A percentile compares a stretch with the other conserved stretches of the same genome.
Evolutionary conservation across 2,329 filamentous ascomycete species (phyloP).

Genomic region (Hypoxylon sp.): DNA sequence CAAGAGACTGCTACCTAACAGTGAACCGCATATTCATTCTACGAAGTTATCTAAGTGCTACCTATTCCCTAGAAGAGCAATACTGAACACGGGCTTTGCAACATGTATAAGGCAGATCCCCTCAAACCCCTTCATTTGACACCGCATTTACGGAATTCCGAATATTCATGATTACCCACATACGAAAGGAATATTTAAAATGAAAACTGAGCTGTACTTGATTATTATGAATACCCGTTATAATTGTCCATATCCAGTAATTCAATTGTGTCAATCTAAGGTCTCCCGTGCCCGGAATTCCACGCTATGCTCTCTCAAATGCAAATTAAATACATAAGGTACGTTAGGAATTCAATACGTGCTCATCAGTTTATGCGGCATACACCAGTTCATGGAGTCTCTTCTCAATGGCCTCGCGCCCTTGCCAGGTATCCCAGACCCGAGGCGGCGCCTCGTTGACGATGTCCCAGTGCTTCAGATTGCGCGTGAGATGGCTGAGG

Average conservation of each 20-base stretch:
- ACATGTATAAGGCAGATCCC: background rate
- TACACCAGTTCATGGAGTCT: constrained; percentile 76
- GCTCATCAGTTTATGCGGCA: constrained; percentile 27
- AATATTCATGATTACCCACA: too few species aligned
- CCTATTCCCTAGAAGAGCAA: background rate
- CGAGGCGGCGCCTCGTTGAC: constrained; percentile 86
- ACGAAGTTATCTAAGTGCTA: background rate
- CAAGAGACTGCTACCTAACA: too few species aligned
- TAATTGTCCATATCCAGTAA: background rate
- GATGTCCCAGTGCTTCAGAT: constrained; percentile 86
- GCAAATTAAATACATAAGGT: too few species aligned
- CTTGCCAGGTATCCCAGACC: constrained; percentile 83
- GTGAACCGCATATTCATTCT: background rate
- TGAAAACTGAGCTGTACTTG: too few species aligned
- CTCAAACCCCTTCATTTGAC: background rate
- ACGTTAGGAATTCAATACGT: background rate
- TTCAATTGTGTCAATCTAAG: background rate
- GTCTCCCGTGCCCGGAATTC: background rate
- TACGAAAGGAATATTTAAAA: too few species aligned
- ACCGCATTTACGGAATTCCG: background rate
- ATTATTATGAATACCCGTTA: background rate
- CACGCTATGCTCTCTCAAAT: constrained; percentile 29
- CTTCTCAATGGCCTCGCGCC: constrained; percentile 81
- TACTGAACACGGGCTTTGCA: background rate
- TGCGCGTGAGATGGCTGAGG: constrained; percentile 81